Evolutionary conservation across 2,329 filamentous ascomycete species (phyloP).

Genomic region (Beauveria brongniartii): DNA sequence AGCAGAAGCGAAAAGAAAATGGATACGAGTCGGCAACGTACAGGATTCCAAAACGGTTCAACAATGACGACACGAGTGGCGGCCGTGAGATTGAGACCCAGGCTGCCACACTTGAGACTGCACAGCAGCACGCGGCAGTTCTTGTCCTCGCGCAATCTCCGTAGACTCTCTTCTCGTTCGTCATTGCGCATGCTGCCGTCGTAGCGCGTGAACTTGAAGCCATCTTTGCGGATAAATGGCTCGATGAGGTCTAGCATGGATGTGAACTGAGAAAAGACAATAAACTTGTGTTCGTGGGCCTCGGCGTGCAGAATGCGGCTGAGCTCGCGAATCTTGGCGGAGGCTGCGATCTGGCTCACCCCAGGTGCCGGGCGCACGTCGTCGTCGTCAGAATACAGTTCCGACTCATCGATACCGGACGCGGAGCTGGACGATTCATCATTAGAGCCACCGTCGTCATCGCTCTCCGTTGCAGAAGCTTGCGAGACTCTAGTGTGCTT

Average conservation of each 20-base stretch:
- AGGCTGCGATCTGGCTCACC: conserved; percentile 51
- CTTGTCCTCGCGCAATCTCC: conserved; percentile 65
- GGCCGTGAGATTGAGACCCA: conserved; percentile 90
- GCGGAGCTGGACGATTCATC: conserved; percentile 13
- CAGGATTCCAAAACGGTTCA: conserved; percentile 97
- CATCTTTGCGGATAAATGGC: conserved; percentile 70
- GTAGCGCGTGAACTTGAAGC: conserved; percentile 78
- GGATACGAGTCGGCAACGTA: conserved; percentile 31
- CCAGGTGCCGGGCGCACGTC: conserved; percentile 23
- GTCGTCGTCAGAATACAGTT: conserved; percentile 34
- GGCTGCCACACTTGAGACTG: conserved; percentile 84
- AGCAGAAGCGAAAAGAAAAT: neutral
- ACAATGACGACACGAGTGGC: conserved; percentile 89
- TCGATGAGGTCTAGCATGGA: conserved; percentile 96
- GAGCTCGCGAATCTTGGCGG: conserved; percentile 86
- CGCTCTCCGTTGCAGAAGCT: conserved; percentile 7
- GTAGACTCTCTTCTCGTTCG: conserved; percentile 76
- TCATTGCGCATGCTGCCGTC: conserved; percentile 95
- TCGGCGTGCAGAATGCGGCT: conserved; percentile 75
- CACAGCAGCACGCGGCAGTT: conserved; percentile 79
- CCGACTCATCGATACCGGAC: conserved; percentile 32
- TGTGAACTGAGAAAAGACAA: conserved; percentile 97
- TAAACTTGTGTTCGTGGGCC: conserved; percentile 80
- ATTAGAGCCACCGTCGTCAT: neutral
- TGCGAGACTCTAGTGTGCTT: conserved; percentile 12